A percentile compares a stretch with the other conserved stretches of the same genome.
phyloP scores from a whole-genome alignment of 208 protist genomes.

The Acanthamoeba royreba region DNA sequence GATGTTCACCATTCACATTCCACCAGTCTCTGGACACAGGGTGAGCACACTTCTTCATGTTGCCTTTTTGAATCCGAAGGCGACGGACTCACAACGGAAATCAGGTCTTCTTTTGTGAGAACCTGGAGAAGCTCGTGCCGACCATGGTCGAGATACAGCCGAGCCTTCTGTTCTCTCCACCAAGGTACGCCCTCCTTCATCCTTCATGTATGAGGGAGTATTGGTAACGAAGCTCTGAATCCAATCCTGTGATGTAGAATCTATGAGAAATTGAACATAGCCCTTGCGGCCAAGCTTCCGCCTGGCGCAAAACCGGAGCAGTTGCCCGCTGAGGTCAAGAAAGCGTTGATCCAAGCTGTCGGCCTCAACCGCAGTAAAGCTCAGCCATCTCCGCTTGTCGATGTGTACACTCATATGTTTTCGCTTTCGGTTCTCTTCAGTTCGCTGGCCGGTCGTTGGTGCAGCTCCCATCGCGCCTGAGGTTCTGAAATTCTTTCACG shows the following conservation, averaged over 20 bases:
- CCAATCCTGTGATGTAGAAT: not conserved
- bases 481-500: slow-evolving; percentile 22
- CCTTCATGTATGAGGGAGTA: not conserved
- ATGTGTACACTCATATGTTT: not conserved
- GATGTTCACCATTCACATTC: not conserved
- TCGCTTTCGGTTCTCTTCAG: not conserved
- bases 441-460: not conserved
- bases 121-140: not conserved
- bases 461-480: slow-evolving; percentile 55
- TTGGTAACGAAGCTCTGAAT: not conserved
- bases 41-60: not conserved
- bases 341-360: not conserved
- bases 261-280: not conserved
- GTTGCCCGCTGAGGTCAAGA: not conserved
- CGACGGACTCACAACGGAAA: not conserved
- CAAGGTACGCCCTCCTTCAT: not conserved
- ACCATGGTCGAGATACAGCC: not conserved
- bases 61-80: not conserved
- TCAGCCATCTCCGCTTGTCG: too few relatives aligned
- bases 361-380: not conserved
- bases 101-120: not conserved
- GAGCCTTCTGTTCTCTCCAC: not conserved
- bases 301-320: not conserved
- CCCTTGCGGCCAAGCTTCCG: not conserved
- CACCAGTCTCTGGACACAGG: not conserved